phyloP scores from a whole-genome alignment of 495 filamentous ascomycete species.

The Echria macrotheca region DNA sequence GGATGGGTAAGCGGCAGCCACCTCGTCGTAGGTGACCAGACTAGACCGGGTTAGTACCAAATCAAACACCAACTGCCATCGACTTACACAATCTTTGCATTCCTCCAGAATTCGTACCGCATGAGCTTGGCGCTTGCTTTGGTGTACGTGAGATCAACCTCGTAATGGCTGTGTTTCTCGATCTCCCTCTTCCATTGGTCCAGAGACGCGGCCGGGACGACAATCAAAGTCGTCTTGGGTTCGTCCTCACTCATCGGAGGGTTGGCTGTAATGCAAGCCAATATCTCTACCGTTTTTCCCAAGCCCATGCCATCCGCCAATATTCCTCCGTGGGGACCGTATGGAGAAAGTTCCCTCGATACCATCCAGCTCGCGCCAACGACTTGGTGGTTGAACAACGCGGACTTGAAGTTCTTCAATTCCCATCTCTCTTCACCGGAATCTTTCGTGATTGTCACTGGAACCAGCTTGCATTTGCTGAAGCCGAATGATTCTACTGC shows the following conservation, averaged over 20 bases:
- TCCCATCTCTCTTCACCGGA: slow-evolving; percentile 14
- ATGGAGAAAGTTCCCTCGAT: slow-evolving; percentile 40
- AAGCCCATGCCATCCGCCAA: slow-evolving; percentile 59
- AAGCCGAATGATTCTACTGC: too few species aligned
- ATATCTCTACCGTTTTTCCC: slow-evolving; percentile 52
- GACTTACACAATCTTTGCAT: slow-evolving; percentile 15
- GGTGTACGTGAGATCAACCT: slow-evolving; percentile 14
- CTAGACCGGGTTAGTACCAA: too few species aligned
- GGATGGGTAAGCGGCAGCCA: slow-evolving; percentile 20
- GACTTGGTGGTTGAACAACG: slow-evolving; percentile 50
- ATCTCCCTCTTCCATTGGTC: slow-evolving; percentile 57
- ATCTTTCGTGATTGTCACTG: too few species aligned
- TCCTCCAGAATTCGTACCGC: slow-evolving; percentile 18
- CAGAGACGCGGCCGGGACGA: slow-evolving; percentile 49
- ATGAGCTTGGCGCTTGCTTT: background rate
- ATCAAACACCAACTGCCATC: too few species aligned
- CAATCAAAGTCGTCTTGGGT: slow-evolving; percentile 37
- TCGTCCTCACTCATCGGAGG: slow-evolving; percentile 5
- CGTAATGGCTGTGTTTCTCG: slow-evolving; percentile 11
- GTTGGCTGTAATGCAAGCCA: slow-evolving; percentile 49
- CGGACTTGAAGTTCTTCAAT: slow-evolving; percentile 29
- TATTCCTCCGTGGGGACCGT: slow-evolving; percentile 47
- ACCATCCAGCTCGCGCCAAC: slow-evolving; percentile 54
- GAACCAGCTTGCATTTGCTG: too few species aligned
- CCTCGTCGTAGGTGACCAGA: slow-evolving; percentile 50